These are phyloP conservation scores for Crithidia mellificae DNA, from an alignment of 208 protist species.

Conservation along the genomic window DNA sequence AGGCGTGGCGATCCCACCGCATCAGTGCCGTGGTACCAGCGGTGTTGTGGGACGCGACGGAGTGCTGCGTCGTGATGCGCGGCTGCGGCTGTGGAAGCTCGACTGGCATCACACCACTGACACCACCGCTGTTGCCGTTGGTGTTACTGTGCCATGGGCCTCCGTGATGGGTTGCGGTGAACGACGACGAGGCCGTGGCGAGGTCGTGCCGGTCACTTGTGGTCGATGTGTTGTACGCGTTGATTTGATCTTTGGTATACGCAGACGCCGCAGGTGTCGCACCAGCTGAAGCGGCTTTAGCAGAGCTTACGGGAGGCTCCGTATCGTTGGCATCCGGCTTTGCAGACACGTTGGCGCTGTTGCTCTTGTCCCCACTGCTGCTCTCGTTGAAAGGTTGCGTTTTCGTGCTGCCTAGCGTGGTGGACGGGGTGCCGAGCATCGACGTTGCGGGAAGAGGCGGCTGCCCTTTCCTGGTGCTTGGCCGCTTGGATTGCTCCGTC, in stretches of 20 bases:
- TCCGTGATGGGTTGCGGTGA: neutral
- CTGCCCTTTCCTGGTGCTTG: neutral
- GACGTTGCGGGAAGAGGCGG: neutral
- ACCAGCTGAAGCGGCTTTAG: no score
- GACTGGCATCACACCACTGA: no score
- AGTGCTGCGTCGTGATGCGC: neutral
- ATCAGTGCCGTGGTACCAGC: constrained; percentile 2
- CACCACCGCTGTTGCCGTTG: neutral
- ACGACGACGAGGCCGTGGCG: neutral
- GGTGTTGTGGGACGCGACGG: neutral
- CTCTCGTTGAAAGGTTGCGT: neutral
- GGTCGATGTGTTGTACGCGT: neutral
- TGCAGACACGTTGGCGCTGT: neutral
- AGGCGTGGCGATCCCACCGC: constrained; percentile 15
- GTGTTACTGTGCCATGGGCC: neutral
- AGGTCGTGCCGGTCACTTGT: neutral
- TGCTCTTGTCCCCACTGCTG: neutral
- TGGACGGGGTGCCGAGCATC: neutral
- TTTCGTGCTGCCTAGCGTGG: neutral
- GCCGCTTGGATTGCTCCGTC: neutral
- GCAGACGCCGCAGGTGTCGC: neutral
- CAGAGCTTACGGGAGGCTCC: no score
- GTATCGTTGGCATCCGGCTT: neutral
- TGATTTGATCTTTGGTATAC: neutral
- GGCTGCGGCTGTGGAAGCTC: no score